A percentile compares a stretch with the other conserved stretches of the same genome.
These are phyloP conservation scores for Rhodotorula babjevae DNA, from an alignment of 768 basidiomycete genomes.

Conservation along the genomic window DNA sequence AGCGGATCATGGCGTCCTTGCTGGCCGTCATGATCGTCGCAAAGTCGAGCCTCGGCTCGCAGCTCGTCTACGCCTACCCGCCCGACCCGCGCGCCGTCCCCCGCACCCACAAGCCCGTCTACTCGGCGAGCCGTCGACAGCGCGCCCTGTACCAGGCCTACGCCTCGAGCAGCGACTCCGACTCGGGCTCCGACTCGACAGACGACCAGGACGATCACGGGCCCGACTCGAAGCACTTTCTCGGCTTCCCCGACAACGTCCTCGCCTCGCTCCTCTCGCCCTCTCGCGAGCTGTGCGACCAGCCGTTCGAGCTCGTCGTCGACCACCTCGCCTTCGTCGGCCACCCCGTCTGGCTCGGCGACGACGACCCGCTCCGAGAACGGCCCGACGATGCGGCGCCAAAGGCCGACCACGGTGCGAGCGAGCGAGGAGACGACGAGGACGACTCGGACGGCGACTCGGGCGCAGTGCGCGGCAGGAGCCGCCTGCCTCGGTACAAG, in stretches of 20 bases:
- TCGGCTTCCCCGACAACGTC: conserved; percentile 75
- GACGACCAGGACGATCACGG: conserved; percentile 10
- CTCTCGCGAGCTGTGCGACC: conserved; percentile 72
- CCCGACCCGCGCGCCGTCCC: conserved; percentile 34
- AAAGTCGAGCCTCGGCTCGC: conserved; percentile 28
- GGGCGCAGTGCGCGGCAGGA: conserved; percentile 11
- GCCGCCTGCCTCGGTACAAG: conserved; percentile 5
- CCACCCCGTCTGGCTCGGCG: conserved; percentile 85
- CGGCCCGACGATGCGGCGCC: conserved; percentile 8
- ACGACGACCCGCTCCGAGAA: conserved; percentile 47
- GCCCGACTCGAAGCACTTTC: conserved; percentile 47
- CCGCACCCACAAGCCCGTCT: conserved; percentile 39
- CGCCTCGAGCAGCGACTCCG: not conserved
- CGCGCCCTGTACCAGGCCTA: conserved; percentile 10
- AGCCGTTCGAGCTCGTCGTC: conserved; percentile 85
- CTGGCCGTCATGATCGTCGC: conserved; percentile 40
- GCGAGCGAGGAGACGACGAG: conserved; percentile 13
- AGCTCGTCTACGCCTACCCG: conserved; percentile 42
- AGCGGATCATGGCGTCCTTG: conserved; percentile 26
- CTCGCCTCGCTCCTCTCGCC: conserved; percentile 78
- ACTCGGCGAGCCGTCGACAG: conserved; percentile 26
- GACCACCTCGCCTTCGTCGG: conserved; percentile 91
- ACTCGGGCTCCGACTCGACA: not conserved
- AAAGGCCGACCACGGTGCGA: conserved; percentile 27
- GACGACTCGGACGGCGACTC: not conserved